Base-by-base conservation (phyloP, 805 yeast species). In the Kazachstania viticola region DNA sequence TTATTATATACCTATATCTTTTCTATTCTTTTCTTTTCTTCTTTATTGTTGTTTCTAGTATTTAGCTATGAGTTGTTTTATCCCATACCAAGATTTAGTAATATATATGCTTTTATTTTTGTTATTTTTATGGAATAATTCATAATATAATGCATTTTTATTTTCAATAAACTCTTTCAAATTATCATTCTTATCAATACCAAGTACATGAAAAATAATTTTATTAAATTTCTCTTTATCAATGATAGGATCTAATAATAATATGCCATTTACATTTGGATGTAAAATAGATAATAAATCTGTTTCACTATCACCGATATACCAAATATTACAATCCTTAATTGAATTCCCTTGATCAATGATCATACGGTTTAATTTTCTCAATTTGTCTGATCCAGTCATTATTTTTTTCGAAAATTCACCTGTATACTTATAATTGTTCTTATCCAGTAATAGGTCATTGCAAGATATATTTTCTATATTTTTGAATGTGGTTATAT, bases 281-380 rank as follows among this genome's bases (percentile, higher is more conserved):
- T 49, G 46, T 15, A 54, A 37, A 11, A 51, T 33, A 18, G 49
- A 28, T 12, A 52, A 37, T 12, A 53, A 29, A 36, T 54, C 60
- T 2, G 56, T 49, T 26, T 48, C 52, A 32, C 60, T 54, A 29
- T 54, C 60, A 9, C 60, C 60, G 14, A 53, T 34, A 33, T 47
- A 54, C 56, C 56, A 52, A 13, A 35, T 12, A 3, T 25, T n/a
- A 1, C 25, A 8, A 27, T 29, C n/a, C 8, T 25, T 15, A 5
- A 3, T 7, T 13, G 6, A 9, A 14, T 28, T 9, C 14, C 27
- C 31, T 11, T 26, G 24, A 16, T 38, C 17, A 4, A 11, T 11
- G 17, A 41, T 5, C 3, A 43, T 30, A 6, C 28, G 22, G 18
- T 41, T 40, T 19, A 51, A 22, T 3, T 19, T 25, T 4, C 14